Base-by-base conservation (phyloP, 176 grass and related monocot species). In the Carex myosuroides region DNA sequence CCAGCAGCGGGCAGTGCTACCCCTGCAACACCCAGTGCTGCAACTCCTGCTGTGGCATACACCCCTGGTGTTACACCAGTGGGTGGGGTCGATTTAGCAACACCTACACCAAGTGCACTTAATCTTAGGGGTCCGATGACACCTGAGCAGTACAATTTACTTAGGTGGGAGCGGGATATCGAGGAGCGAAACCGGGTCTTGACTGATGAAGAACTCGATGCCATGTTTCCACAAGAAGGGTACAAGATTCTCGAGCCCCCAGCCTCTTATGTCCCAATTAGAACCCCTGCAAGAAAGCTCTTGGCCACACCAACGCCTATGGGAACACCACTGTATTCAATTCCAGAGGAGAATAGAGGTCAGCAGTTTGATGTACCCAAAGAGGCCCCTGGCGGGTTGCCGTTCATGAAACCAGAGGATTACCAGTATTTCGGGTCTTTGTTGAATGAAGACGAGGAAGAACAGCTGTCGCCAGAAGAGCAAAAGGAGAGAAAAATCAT, bases 401-500 rank as follows among this genome's bases (percentile, higher is more conserved):
- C 93, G 0, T 78, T 89, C 37, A 99, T 99, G 96, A 99, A 99
- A 74, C 96, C 88, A 37, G 96, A 99, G 78, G 96, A 99, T 90
- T 99, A 93, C 87, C 96, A 99, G 55, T 95, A 95, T 86, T 99
- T 99, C 85, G 96, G 87, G 46, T 79, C 93, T 33, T 70, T 99
- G 57, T 64, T 99, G 81, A 95, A 94, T 81, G 96, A 99, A 81
- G 96, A 99, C 0, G 93, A 90, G 65, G 96, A 99, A 86, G 96
- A 99, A 26, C 83, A 95, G 83, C 86, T 99, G 14, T 95, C 96
- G 0, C 91, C 96, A 13, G 96, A 95, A 83, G 91, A 95, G 55
- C 96, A 95, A 64, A 95, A 99, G 60, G 96, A 99, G 61, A 95
- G 96, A 59, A 99, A 95, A 57, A 95, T 99, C 84, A 92, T 95